Conservation (phyloP, 768 basidiomycete genomes). For the Podaxis carcinomalis region DNA sequence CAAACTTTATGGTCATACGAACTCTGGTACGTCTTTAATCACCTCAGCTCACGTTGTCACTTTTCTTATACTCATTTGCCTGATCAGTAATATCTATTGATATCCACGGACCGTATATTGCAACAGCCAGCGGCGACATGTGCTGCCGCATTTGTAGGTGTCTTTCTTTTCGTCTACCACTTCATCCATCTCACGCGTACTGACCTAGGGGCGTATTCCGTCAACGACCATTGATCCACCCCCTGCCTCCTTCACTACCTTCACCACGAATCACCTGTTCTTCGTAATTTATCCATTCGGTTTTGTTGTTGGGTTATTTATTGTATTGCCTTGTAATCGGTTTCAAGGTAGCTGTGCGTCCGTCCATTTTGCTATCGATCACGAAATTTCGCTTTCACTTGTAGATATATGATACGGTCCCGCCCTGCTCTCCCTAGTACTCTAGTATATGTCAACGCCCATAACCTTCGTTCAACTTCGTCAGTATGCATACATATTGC, state of each 20-base stretch:
- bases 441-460: too few relatives aligned
- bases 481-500: background rate
- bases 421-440: background rate
- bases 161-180: background rate
- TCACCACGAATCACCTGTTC: background rate
- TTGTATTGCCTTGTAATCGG: background rate
- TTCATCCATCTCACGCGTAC: background rate
- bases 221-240: background rate
- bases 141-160: constrained; percentile 51
- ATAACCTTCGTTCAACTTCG: background rate
- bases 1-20: constrained; percentile 80
- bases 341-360: background rate
- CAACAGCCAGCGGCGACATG: constrained; percentile 53
- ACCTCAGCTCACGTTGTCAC: background rate
- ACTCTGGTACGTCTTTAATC: constrained; percentile 37
- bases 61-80: background rate
- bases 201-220: background rate
- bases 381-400: background rate
- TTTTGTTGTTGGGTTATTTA: background rate
- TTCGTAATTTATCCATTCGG: background rate
- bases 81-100: constrained; percentile 46
- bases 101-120: constrained; percentile 43
- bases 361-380: background rate
- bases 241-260: background rate
- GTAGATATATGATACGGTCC: background rate